A percentile compares a stretch with the other conserved stretches of the same genome.
phyloP scores from a whole-genome alignment of 768 basidiomycete genomes.

The Rhodocollybia butyracea region DNA sequence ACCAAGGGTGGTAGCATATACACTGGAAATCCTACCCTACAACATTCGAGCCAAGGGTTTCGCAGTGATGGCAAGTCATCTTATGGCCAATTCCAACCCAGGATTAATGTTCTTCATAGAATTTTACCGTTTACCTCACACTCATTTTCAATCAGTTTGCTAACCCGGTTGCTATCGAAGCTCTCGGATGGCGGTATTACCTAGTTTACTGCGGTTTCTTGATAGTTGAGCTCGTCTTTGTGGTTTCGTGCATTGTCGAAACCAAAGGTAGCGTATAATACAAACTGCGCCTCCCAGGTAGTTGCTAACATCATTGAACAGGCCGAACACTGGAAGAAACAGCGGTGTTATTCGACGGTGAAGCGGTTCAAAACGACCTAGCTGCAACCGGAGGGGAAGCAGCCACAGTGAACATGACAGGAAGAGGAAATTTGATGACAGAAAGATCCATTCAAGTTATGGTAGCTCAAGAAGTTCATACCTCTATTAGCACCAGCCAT shows the following conservation, averaged over 20 bases:
- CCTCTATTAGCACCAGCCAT: neutral
- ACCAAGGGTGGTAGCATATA: constrained; percentile 42
- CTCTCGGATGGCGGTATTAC: constrained; percentile 59
- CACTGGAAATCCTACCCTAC: constrained; percentile 79
- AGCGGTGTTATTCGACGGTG: constrained; percentile 67
- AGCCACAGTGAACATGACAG: constrained; percentile 31
- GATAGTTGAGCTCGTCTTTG: constrained; percentile 55
- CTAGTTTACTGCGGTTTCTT: constrained; percentile 66
- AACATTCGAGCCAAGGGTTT: constrained; percentile 79
- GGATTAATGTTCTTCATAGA: constrained; percentile 33
- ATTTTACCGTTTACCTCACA: constrained; percentile 58
- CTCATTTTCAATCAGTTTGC: constrained; percentile 79
- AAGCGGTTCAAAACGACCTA: constrained; percentile 41
- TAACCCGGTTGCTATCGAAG: constrained; percentile 69
- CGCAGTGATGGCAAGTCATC: constrained; percentile 57
- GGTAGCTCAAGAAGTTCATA: neutral
- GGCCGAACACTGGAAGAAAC: constrained; percentile 74
- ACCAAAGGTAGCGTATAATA: constrained; percentile 63
- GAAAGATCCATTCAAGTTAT: constrained; percentile 1
- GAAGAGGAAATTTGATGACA: neutral
- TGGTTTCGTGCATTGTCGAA: constrained; percentile 54
- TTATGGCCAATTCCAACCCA: neutral
- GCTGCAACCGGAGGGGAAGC: constrained; percentile 46
- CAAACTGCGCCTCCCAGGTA: constrained; percentile 10
- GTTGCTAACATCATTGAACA: constrained; percentile 12